Evolutionary conservation across 2,329 filamentous ascomycete species (phyloP).

Genomic region (Didymella keratinophila): DNA sequence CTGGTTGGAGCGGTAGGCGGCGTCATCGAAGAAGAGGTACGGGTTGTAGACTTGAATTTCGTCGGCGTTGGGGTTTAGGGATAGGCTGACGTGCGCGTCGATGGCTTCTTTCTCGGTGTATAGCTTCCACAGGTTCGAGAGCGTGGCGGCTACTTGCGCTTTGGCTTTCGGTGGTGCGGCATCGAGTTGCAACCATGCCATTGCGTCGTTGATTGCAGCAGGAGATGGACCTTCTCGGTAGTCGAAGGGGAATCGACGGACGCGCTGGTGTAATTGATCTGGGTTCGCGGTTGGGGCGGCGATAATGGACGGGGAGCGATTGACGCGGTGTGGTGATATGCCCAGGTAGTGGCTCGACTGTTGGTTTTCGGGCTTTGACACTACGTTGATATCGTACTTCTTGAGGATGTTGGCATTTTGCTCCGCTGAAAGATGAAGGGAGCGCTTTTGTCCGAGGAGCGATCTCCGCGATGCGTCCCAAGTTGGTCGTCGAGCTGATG

Average conservation of each 20-base stretch:
- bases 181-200: constrained; percentile 63
- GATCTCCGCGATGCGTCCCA: constrained; percentile 6
- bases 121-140: constrained; percentile 64
- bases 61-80: constrained; percentile 49
- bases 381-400: constrained; percentile 58
- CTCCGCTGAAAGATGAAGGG: constrained; percentile 63
- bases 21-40: constrained; percentile 73
- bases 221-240: constrained; percentile 59
- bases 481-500: constrained; percentile 34
- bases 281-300: constrained; percentile 62
- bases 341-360: constrained; percentile 61
- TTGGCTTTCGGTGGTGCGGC: constrained; percentile 55
- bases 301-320: constrained; percentile 69
- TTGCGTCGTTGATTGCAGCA: constrained; percentile 52
- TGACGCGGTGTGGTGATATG: constrained; percentile 70
- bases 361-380: constrained; percentile 45
- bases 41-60: constrained; percentile 62
- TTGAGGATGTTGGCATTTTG: constrained; percentile 65
- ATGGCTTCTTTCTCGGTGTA: constrained; percentile 73
- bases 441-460: constrained; percentile 52
- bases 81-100: constrained; percentile 61
- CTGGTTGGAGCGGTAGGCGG: constrained; percentile 68
- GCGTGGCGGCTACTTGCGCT: constrained; percentile 57
- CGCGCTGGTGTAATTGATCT: constrained; percentile 52
- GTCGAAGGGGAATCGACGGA: constrained; percentile 68